These are phyloP conservation scores for Eucalyptus virginea DNA, from an alignment of 345 rosid species.

Conservation along the genomic window DNA sequence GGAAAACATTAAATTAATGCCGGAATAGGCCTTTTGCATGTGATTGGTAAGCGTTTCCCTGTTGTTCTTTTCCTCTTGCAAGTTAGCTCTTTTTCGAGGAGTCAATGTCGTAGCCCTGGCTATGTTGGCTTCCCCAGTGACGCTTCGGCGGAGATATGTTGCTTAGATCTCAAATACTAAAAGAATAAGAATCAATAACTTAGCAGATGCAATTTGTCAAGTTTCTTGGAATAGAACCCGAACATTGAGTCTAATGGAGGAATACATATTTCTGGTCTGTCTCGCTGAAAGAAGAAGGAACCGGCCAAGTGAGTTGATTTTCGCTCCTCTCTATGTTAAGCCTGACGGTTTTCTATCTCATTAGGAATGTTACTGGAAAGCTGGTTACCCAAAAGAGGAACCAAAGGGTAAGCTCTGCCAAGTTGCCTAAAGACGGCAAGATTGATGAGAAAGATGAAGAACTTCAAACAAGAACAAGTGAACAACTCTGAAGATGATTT, in stretches of 20 bases:
- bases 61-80: neutral
- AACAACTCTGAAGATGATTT: no score
- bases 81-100: neutral
- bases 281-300: neutral
- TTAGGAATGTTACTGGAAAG: neutral
- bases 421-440: neutral
- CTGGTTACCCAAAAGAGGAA: neutral
- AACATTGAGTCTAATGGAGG: no score
- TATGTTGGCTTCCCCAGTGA: neutral
- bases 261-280: no score
- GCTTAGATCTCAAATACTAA: no score
- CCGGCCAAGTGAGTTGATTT: slow-evolving; percentile 1
- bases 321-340: neutral
- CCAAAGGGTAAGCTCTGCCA: no score
- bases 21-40: neutral
- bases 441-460: no score
- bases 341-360: slow-evolving; percentile 8
- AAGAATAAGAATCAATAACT: no score
- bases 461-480: no score
- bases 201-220: neutral
- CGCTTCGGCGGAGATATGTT: no score
- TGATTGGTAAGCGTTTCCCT: neutral
- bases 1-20: neutral
- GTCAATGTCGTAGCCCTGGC: neutral
- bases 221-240: slow-evolving; percentile 1